phyloP scores from a whole-genome alignment of 2,329 filamentous ascomycete species.

The Pyrenophora seminiperda region DNA sequence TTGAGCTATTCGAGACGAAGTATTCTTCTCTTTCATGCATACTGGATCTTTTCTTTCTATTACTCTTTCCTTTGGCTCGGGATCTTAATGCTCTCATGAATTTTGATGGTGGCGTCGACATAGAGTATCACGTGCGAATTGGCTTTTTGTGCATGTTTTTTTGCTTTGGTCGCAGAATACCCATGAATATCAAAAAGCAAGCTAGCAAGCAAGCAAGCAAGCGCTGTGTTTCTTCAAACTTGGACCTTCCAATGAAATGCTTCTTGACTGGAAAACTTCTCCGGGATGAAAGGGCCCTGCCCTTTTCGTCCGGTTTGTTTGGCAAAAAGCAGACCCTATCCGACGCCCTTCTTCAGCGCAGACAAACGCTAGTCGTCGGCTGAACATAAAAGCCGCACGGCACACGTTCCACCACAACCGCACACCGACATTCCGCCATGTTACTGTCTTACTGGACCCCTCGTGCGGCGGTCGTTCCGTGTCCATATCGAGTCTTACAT shows the following conservation, averaged over 20 bases:
- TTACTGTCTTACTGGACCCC: conserved; percentile 13
- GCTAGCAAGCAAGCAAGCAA: neutral
- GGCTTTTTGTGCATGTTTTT: neutral
- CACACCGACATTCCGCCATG: conserved; percentile 31
- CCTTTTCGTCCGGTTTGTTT: neutral
- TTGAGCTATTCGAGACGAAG: too few relatives aligned
- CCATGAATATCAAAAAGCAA: neutral
- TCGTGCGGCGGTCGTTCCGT: conserved; percentile 9
- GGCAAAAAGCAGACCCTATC: neutral
- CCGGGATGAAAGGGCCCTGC: too few relatives aligned
- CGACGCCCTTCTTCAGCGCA: neutral
- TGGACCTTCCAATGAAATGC: neutral
- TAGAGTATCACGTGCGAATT: conserved; percentile 1
- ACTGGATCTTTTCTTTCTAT: neutral
- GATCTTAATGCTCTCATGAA: neutral
- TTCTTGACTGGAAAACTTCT: neutral
- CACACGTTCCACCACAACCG: conserved; percentile 8
- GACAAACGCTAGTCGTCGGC: conserved; percentile 8
- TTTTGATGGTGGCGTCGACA: neutral
- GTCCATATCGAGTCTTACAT: conserved; percentile 7
- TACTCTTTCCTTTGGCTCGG: neutral
- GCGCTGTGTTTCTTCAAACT: neutral
- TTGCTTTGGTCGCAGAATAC: neutral
- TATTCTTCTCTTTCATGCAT: too few relatives aligned
- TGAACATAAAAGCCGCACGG: conserved; percentile 13